Evolutionary conservation across 129 eudicot species (phyloP).

Genomic region (Chrysanthemum lavandulifolium): DNA sequence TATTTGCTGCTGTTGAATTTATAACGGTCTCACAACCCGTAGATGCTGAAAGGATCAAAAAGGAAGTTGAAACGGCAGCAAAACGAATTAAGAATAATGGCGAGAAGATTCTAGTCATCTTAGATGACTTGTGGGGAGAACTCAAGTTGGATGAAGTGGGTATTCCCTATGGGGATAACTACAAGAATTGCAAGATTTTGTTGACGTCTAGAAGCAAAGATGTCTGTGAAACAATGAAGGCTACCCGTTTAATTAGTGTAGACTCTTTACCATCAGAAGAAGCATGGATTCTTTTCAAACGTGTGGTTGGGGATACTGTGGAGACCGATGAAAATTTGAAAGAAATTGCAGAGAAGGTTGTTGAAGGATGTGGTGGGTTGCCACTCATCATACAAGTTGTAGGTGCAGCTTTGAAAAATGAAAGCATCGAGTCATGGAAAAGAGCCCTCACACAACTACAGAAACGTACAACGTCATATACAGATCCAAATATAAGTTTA

Average conservation of each 20-base stretch:
- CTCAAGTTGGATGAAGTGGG: background rate
- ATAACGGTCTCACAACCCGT: background rate
- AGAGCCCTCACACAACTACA: background rate
- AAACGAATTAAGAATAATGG: too few species aligned
- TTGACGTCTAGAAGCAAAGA: background rate
- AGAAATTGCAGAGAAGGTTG: background rate
- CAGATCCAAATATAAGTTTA: too few species aligned
- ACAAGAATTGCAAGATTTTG: background rate
- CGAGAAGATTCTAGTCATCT: background rate
- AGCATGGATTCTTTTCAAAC: background rate
- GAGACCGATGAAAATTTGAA: background rate
- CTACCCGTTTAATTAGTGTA: background rate
- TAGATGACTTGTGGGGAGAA: too few species aligned
- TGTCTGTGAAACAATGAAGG: background rate
- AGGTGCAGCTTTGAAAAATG: background rate
- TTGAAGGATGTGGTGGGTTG: background rate
- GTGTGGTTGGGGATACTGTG: background rate
- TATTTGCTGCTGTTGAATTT: constrained; percentile 6
- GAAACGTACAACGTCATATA: background rate
- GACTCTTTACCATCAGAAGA: background rate
- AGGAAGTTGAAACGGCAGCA: constrained; percentile 8
- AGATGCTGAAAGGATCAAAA: constrained; percentile 2
- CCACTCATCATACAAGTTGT: constrained; percentile 8
- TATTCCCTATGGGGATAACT: background rate
- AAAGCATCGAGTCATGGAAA: background rate